Evolutionary conservation across 2,329 filamentous ascomycete species (phyloP).

Genomic region (Neopestalotiopsis rosae): DNA sequence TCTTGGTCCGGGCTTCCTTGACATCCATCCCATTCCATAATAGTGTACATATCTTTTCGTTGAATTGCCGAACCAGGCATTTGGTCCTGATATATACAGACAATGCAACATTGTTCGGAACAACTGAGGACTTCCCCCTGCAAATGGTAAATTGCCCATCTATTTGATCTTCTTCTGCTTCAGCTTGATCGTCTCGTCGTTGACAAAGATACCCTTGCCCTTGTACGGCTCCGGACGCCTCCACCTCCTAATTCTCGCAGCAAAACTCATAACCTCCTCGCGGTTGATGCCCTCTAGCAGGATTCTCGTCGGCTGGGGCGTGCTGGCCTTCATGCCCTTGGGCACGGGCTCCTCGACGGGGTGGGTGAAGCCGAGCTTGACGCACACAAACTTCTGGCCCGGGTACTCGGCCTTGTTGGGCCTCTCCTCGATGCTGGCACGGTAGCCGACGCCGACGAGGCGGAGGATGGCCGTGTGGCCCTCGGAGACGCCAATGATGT

Average conservation of each 20-base stretch:
- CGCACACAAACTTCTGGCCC: slow-evolving; percentile 85
- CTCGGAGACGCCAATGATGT: slow-evolving; percentile 93
- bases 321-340: slow-evolving; percentile 80
- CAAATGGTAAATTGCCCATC: slow-evolving; percentile 26
- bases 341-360: slow-evolving; percentile 90
- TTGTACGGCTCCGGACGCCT: slow-evolving; percentile 96
- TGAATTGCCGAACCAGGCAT: background rate
- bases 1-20: background rate
- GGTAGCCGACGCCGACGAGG: slow-evolving; percentile 93
- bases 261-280: slow-evolving; percentile 87
- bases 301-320: slow-evolving; percentile 89
- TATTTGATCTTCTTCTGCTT: slow-evolving; percentile 98
- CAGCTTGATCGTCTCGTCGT: slow-evolving; percentile 95
- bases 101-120: background rate
- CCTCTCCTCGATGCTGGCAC: slow-evolving; percentile 81
- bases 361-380: slow-evolving; percentile 97
- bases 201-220: slow-evolving; percentile 98
- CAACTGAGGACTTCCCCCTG: background rate
- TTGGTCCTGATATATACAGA: background rate
- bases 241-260: slow-evolving; percentile 87
- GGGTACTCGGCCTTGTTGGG: slow-evolving; percentile 76
- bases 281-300: slow-evolving; percentile 88
- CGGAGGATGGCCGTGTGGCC: slow-evolving; percentile 93
- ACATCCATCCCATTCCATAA: background rate
- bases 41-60: slow-evolving; percentile 7